Base-by-base conservation (phyloP, 352 stramenopile genomes). In the Globisporangium paroecandrum region DNA sequence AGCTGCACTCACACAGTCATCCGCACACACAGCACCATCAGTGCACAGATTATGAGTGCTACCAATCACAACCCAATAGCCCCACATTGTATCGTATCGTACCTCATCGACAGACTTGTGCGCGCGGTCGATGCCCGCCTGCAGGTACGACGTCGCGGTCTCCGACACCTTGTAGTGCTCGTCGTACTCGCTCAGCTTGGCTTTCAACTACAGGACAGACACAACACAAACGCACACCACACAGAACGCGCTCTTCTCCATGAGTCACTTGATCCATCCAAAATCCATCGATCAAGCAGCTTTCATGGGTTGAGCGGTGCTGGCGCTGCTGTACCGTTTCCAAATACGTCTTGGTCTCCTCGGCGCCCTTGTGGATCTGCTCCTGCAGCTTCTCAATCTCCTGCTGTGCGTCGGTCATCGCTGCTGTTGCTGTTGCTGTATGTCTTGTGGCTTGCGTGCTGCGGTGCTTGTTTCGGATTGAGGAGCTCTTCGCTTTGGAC, bases 281-380 rank as follows among this genome's bases (percentile, higher is more conserved):
- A 13, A 10, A 43, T 13, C 36, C 36, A 43, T 38, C 8, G 7
- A 38, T 12, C 32, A 38, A 38, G 36, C 9, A 43, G 36, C 36
- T 12, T 43, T 15, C 36, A 5, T 43, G 10, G 36, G 36, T 18
- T 15, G 36, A 10, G 12, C 36, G 12, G 12, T 8, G 36, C 36
- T 15, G 4, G 10, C 10, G 27, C 13, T 6, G n/a, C 1, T 69
- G 29, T 70, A 85, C 78, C 70, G 73, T 74, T 38, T 72, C 74
- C 47, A 91, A 71, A 62, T 93, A 91, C 70, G 81, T 85, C 75
- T 89, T 90, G 71, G 85, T 90, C 73, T 91, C 82, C 64, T 90
- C 76, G 13, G 83, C 74, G 64, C 85, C 81, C 67, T 88, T 61
- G 55, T 61, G 32, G 55, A 61, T 61, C 55, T 61, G 55, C 29